Conservation (phyloP, 139 green algal species). For the Haematococcus sp. region DNA sequence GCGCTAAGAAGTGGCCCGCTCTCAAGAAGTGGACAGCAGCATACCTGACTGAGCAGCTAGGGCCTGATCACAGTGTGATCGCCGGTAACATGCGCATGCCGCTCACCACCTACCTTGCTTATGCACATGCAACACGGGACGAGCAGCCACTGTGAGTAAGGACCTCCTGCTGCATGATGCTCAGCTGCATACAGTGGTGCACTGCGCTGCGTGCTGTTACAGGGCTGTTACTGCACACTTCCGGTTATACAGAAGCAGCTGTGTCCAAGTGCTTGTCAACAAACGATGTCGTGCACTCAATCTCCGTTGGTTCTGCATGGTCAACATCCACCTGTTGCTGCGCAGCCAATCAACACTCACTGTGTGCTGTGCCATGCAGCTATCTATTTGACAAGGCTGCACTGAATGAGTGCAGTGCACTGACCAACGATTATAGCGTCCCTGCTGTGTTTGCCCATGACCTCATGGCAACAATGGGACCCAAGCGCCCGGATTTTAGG, state of each 20-base stretch:
- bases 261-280: no score
- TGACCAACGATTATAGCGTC: conserved; percentile 75
- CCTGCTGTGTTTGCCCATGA: conserved; percentile 72
- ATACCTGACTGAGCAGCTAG: conserved; percentile 37
- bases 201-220: no score
- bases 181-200: no score
- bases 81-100: conserved; percentile 60
- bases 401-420: conserved; percentile 43
- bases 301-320: no score
- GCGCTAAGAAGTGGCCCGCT: conserved; percentile 51
- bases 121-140: conserved; percentile 39
- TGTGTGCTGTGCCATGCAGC: conserved; percentile 46
- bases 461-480: conserved; percentile 81
- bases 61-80: neutral
- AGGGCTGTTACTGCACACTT: no score
- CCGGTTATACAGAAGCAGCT: no score
- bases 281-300: no score
- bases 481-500: conserved; percentile 70
- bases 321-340: no score
- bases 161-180: no score
- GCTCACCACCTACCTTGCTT: conserved; percentile 77
- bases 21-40: conserved; percentile 55
- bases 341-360: no score
- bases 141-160: conserved; percentile 71
- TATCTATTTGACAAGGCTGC: conserved; percentile 87